Base-by-base conservation (phyloP, 176 grass and related monocot genomes). In the Oropetium thomaeum region DNA sequence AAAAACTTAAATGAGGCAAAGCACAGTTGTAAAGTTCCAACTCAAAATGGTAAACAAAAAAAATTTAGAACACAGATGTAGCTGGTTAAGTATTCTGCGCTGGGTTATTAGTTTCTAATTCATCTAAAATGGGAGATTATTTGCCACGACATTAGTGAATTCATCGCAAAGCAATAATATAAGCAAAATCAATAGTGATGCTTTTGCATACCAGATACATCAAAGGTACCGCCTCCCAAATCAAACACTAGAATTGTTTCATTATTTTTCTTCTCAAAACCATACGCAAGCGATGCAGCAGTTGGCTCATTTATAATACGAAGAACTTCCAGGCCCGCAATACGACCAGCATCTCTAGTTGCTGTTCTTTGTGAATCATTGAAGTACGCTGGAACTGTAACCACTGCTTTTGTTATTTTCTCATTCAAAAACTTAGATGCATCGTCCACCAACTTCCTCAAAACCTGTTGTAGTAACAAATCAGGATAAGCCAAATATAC, bases 231-330 rank as follows among this genome's bases (percentile, higher is more conserved):
- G 13, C 96, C 96, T 62, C 96, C 96, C 87, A 99, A 87, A 79
- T 95, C 92, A 80, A 95, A 99, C 8, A 95, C 96, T 28, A 95
- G 89, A 77, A 99, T 99, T 34, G 96, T 99, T 83, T 99, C 96
- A 17, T 99, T 99, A 68, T 88, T 99, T 90, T 95, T 99, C 84
- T 89, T 99, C 78, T 99, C 96, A 44, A 99, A 99, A 70, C 96
- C 96, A 82, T 99, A 99, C 19, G 96, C 96, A 15, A 99, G 51
- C 22, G 96, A 99, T 85, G 96, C 96, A 81, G 96, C 96, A 74
- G 96, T 99, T 44, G 96, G 96, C 65, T 99, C 96, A 84, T 99
- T 99, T 73, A 99, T 95, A 64, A 99, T 99, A 82, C 96, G 91
- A 71, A 99, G 96, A 86, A 99, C 96, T 79, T 99, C 92, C 64